Evolutionary conservation across 2,329 filamentous ascomycete species (phyloP), one percentile per base, ranked within the genome.

Genomic region (Chalaropsis ovoidea): DNA sequence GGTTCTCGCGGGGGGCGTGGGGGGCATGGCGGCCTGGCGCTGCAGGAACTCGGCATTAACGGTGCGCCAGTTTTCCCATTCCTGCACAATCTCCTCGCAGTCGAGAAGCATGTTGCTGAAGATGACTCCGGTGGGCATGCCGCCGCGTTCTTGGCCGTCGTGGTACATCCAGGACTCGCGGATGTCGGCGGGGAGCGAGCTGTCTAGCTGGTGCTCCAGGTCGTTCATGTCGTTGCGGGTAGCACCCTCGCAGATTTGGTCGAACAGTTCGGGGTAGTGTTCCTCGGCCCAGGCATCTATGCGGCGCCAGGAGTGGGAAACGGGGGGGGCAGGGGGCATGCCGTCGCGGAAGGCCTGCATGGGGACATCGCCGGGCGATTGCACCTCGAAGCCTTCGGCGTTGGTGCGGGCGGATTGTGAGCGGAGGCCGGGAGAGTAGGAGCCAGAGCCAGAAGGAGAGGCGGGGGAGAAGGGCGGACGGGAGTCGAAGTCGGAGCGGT

Each of bases 321-420:
- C 86, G 6, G 94, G 91, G 1, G 94, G 94, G 7, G 94, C 85
- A 2, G 94, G 94, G 1, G 94, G 92, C 27, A 90, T 82, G 65
- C 94, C 94, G 70, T 96, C 92, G 72, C 88, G 86, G 77, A 99
- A 99, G 68, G 88, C 88, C 77, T 96, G 94, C 90, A 99, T 94
- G 70, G 88, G 93, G 69, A 99, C 96, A 75, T 96, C 93, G 69
- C 89, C 89, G 4, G 84, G 77, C 77, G 79, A 85, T 70, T 86
- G 82, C 67, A 85, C 85, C 73, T 94, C 89, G 71, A 88, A 86
- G 61, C 84, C 82, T 67, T 83, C 80, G 67, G 86, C 82, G 67
- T 79, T 79, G 71, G 84, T 81, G 70, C 83, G 82, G 70, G 87
- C 88, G 63, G 85, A 81, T 66, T 87, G 79, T n/a, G 90, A 93